Evolutionary conservation across 2,329 filamentous ascomycete species (phyloP).

Genomic region (Sporothrix brunneoviolacea): DNA sequence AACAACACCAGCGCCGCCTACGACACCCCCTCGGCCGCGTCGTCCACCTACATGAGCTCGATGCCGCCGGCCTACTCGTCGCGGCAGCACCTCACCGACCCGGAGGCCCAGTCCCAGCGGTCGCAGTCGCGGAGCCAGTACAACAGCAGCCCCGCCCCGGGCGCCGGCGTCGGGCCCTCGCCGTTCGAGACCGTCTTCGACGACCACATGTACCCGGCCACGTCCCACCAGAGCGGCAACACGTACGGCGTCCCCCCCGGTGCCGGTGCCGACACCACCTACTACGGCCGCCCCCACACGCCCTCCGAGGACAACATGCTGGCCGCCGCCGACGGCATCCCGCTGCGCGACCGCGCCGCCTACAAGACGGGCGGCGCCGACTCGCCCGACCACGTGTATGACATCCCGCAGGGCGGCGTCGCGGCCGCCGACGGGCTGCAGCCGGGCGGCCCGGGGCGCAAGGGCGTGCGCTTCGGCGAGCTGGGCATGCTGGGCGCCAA

Average conservation of each 20-base stretch:
- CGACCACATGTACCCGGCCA: slow-evolving; percentile 57
- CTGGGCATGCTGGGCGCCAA: slow-evolving; percentile 52
- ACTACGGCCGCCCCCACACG: slow-evolving; percentile 48
- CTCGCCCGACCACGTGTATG: slow-evolving; percentile 56
- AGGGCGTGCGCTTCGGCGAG: slow-evolving; percentile 48
- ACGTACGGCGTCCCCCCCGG: no score
- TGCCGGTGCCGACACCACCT: slow-evolving; percentile 47
- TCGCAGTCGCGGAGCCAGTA: no score
- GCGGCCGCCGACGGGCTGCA: slow-evolving; percentile 10
- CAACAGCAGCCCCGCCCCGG: slow-evolving; percentile 14
- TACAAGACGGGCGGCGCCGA: slow-evolving; percentile 36
- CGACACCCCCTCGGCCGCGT: slow-evolving; percentile 22
- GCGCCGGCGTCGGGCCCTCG: slow-evolving; percentile 18
- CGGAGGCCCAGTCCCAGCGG: slow-evolving; percentile 23
- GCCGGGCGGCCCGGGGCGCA: slow-evolving; percentile 22
- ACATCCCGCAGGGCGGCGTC: slow-evolving; percentile 35
- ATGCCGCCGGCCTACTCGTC: slow-evolving; percentile 28
- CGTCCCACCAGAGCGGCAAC: slow-evolving; percentile 29
- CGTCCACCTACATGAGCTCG: slow-evolving; percentile 14
- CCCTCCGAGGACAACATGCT: slow-evolving; percentile 30
- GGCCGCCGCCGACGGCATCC: slow-evolving; percentile 46
- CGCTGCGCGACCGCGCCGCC: slow-evolving; percentile 44
- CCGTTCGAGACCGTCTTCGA: slow-evolving; percentile 63
- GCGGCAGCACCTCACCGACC: slow-evolving; percentile 28
- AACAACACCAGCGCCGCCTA: slow-evolving; percentile 27